Conservation (phyloP, 108 stramenopile species). For the Pseudonitzschia pungens region DNA sequence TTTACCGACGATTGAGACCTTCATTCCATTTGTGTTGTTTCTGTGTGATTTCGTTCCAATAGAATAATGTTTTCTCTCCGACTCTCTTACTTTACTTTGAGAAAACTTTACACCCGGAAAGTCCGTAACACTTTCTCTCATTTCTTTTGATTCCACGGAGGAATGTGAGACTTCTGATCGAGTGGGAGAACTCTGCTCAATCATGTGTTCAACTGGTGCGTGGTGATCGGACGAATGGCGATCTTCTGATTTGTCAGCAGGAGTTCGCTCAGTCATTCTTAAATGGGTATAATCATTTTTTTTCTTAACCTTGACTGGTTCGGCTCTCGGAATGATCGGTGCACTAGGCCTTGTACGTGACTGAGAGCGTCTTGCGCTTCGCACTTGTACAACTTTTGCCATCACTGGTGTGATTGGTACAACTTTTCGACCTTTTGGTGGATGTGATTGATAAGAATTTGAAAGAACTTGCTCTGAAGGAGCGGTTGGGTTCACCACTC, state of each 20-base stretch:
- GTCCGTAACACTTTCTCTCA: neutral
- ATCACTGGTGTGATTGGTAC: neutral
- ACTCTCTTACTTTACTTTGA: neutral
- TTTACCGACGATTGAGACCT: neutral
- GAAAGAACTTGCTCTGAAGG: neutral
- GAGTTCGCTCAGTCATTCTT: neutral
- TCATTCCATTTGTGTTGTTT: neutral
- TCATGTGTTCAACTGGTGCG: neutral
- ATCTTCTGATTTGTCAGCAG: neutral
- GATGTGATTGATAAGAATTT: neutral
- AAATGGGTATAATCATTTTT: neutral
- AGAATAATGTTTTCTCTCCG: neutral
- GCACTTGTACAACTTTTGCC: neutral
- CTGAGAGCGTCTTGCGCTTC: neutral
- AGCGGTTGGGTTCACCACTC: neutral
- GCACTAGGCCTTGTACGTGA: neutral
- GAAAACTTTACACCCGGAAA: slow-evolving; percentile 4
- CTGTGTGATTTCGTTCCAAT: neutral
- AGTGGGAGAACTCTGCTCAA: neutral
- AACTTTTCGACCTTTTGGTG: neutral
- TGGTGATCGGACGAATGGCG: neutral
- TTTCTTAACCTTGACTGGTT: neutral
- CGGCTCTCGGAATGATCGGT: neutral
- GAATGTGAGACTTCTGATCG: neutral
- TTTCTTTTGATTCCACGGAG: neutral